Evolutionary conservation across 768 basidiomycete species (phyloP), one percentile per base, ranked within the genome.

Genomic region (Lentinus brumalis): DNA sequence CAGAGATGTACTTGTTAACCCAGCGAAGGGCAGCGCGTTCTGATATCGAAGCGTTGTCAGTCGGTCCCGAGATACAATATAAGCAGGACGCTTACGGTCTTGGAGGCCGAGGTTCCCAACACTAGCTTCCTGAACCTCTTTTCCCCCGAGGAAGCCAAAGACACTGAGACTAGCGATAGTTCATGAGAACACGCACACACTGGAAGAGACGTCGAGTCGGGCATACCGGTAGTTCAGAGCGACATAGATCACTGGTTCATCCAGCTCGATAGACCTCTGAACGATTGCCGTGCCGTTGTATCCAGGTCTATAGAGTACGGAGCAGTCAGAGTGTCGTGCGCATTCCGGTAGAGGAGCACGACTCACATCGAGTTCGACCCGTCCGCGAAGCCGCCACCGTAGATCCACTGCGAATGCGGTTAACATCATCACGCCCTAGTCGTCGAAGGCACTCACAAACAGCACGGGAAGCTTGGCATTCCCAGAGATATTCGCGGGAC

Each of bases 241-340:
- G 2, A 83, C 82, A 60, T 79, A 83, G 3, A 84, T 74, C 15
- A 84, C 71, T 3, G 83, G 83, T 53, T 79, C 65, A 11, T 74
- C 76, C 10, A 82, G 64, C 31, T 70, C 72, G 30, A 78, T 73
- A 0, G 82, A 83, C 9, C 79, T 76, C 21, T 76, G 65, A 7
- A 84, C 81, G 29, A 84, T 74, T 78, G 78, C 57, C 81, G 78
- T 44, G 78, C 79, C 35, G 35, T 35, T 35, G 35, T 35, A 35
- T 35, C 7, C 35, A 1, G 11, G 35, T 11, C 35, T 35, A 11
- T 11, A 8, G 18, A 2, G 26, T 15, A 15, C 21, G 3, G 12
- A 21, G 41, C 7, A 6, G 16, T 9, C 10, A 41, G n/a, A 14
- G 39, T 21, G 39, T 53, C 26, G 16, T 26, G 2, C 21, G 1